Percentiles rank a stretch among this genome's conserved stretches.
Conservation (phyloP, 176 grass and related monocot species). For the Canna indica region DNA sequence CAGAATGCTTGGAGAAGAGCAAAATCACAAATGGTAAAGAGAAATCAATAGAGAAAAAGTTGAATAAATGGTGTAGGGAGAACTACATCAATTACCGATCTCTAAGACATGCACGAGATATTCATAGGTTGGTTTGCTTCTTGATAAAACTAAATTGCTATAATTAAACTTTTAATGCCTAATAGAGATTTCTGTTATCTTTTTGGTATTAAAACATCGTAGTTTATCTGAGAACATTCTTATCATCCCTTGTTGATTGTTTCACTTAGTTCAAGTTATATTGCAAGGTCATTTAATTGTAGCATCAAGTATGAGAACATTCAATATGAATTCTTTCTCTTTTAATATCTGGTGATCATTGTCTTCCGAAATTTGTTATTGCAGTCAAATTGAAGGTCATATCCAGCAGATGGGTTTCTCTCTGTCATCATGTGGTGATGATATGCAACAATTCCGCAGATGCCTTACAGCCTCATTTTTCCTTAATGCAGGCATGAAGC, state of each 20-base stretch:
- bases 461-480: conserved; percentile 77
- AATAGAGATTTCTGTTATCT: too few species aligned
- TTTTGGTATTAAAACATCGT: too few species aligned
- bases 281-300: neutral
- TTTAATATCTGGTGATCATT: neutral
- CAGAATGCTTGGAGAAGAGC: conserved; percentile 72
- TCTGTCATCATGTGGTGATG: conserved; percentile 64
- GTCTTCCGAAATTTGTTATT: conserved; percentile 16
- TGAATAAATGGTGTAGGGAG: conserved; percentile 84
- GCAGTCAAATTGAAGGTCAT: conserved; percentile 83
- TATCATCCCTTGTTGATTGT: neutral
- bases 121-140: conserved; percentile 58
- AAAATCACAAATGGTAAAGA: conserved; percentile 72
- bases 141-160: neutral
- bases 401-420: conserved; percentile 64
- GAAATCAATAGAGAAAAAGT: conserved; percentile 70
- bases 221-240: too few species aligned
- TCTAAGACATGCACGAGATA: conserved; percentile 57
- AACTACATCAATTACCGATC: conserved; percentile 86
- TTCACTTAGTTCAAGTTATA: neutral
- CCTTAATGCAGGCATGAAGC: conserved; percentile 70
- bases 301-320: neutral
- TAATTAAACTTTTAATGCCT: neutral
- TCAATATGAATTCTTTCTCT: neutral
- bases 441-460: conserved; percentile 68